Base-by-base conservation (phyloP, 257 asterid species). In the Solanum gandarillasii region DNA sequence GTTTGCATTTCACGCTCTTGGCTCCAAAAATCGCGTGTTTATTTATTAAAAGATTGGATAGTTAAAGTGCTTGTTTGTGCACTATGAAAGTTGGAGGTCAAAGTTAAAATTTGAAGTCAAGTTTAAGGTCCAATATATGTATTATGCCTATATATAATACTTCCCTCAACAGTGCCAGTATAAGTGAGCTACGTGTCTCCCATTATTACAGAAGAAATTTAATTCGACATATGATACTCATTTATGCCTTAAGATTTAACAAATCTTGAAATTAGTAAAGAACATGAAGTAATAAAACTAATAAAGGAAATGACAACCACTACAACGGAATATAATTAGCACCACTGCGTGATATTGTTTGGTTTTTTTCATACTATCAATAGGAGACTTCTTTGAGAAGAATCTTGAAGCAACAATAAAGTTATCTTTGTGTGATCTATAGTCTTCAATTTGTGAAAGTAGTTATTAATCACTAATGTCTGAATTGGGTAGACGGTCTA, bases 401-500 rank as follows among this genome's bases (percentile, higher is more conserved):
- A 55, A 55, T 55, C n/a, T 18, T 55, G 10, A 55, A 55, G 65
- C n/a, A 55, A 55, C 4, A 55, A 55, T 18, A 55, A 55, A 18
- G 2, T 55, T 55, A 16, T 55, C 4, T 55, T 55, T 18, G 65
- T 18, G 65, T 55, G n/a, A 55, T 0, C n/a, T 55, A 55, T 55
- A 55, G 1, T 55, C 10, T 55, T 18, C 0, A 3, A 55, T 55
- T 0, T 3, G 10, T 12, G 0, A 3, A 67, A 67, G 0, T 12
- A 67, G 0, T 6, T 0, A 67, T 2, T 52, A 52, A 52, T 52
- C 21, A 14, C 20, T 25, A 65, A 25, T 67, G 9, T 12, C 0
- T 67, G 20, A 0, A 5, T 67, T 12, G 0, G 35, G 4, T n/a
- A 65, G 7, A 65, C 0, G 0, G 13, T 25, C 32, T n/a, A 65